Conservation (phyloP, 106 monocot species). For the Dendrobium chrysotoxum region DNA sequence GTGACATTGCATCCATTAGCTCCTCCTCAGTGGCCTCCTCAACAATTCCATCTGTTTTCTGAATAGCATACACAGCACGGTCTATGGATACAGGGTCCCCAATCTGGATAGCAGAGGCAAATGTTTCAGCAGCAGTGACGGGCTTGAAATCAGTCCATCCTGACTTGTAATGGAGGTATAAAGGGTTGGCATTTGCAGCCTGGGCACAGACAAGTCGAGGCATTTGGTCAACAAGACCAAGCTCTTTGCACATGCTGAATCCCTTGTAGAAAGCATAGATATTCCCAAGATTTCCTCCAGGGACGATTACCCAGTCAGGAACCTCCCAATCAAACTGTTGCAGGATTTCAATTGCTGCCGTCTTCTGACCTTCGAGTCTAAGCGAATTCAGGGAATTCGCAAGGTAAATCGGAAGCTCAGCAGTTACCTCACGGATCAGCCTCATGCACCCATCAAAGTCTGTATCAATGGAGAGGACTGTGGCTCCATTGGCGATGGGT, state of each 20-base stretch:
- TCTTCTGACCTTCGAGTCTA: constrained; percentile 92
- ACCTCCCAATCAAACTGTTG: constrained; percentile 99
- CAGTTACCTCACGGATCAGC: constrained; percentile 83
- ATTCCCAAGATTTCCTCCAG: constrained; percentile 90
- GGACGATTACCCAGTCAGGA: constrained; percentile 92
- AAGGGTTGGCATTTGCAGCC: constrained; percentile 87
- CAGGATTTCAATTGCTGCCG: constrained; percentile 90
- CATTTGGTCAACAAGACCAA: constrained; percentile 71
- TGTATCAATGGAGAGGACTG: constrained; percentile 83
- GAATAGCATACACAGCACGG: constrained; percentile 66
- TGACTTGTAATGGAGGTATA: constrained; percentile 72
- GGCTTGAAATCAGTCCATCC: constrained; percentile 72
- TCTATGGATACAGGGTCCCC: constrained; percentile 93
- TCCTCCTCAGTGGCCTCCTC: constrained; percentile 98
- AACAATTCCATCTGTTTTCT: constrained; percentile 64
- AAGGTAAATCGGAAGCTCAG: constrained; percentile 91
- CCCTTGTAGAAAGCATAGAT: constrained; percentile 97
- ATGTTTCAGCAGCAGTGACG: constrained; percentile 51
- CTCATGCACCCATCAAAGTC: constrained; percentile 99
- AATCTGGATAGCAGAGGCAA: constrained; percentile 92
- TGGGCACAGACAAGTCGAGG: constrained; percentile 89
- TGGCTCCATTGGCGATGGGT: constrained; percentile 91
- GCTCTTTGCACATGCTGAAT: constrained; percentile 83
- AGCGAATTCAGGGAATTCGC: constrained; percentile 95
- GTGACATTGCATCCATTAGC: constrained; percentile 83